phyloP scores from a whole-genome alignment of 495 filamentous ascomycete species.

The Penicillium cinerascens region DNA sequence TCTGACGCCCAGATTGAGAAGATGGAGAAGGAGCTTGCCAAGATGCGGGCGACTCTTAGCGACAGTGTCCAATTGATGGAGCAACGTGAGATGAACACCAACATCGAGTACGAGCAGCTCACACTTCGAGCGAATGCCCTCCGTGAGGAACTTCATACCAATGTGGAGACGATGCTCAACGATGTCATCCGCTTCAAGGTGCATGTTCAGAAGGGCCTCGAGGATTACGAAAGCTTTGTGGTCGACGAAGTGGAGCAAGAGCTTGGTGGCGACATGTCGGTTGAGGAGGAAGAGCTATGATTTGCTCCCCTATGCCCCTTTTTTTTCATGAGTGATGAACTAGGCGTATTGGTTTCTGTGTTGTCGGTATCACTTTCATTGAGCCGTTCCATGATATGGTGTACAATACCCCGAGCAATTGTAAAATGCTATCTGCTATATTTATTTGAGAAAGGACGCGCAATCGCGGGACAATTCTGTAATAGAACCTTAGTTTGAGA shows the following conservation, averaged over 20 bases:
- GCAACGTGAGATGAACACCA: constrained; percentile 93
- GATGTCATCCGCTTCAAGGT: constrained; percentile 99
- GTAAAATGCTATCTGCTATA: constrained; percentile 5
- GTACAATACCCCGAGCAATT: constrained; percentile 9
- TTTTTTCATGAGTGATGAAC: constrained; percentile 8
- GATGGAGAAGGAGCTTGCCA: constrained; percentile 94
- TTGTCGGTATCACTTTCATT: constrained; percentile 19
- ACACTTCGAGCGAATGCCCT: constrained; percentile 77
- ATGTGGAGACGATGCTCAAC: constrained; percentile 92
- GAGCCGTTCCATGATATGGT: constrained; percentile 3
- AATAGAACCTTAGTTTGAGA: constrained; percentile 7
- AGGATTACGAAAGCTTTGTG: constrained; percentile 90
- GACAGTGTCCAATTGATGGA: constrained; percentile 91
- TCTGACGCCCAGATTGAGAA: constrained; percentile 93
- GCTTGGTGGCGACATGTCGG: constrained; percentile 49
- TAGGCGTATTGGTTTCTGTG: not conserved
- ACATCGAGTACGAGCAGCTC: constrained; percentile 94
- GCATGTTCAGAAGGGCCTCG: constrained; percentile 85
- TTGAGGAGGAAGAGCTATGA: constrained; percentile 37
- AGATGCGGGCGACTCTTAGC: constrained; percentile 80
- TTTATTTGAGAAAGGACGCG: constrained; percentile 2
- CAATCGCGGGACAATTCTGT: constrained; percentile 5
- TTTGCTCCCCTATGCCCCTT: not conserved
- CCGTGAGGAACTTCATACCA: constrained; percentile 90
- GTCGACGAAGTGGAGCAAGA: constrained; percentile 88